phyloP scores from a whole-genome alignment of 2,329 filamentous ascomycete species.

The Gnomoniopsis sp. region DNA sequence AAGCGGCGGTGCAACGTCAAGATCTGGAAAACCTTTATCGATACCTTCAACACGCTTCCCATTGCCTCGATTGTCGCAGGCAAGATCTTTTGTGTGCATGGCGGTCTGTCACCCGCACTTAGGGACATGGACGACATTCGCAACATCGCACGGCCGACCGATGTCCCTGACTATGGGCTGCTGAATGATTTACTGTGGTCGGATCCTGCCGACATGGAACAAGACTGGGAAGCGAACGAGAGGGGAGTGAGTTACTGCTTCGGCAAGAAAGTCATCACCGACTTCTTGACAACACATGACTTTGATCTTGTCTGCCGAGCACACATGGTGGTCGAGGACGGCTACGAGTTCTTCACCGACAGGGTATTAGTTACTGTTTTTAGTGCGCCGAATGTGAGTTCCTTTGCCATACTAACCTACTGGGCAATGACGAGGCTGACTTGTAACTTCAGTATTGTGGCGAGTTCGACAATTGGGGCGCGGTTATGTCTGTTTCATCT shows the following conservation, averaged over 20 bases:
- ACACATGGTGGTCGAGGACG: slow-evolving; percentile 99
- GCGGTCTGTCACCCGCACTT: slow-evolving; percentile 85
- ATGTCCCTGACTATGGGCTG: slow-evolving; percentile 94
- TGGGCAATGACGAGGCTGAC: slow-evolving; percentile 21
- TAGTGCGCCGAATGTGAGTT: slow-evolving; percentile 91
- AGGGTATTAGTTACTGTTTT: slow-evolving; percentile 94
- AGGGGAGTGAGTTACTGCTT: slow-evolving; percentile 97
- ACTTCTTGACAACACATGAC: slow-evolving; percentile 91
- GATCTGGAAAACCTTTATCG: slow-evolving; percentile 96
- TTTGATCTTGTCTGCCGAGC: slow-evolving; percentile 96
- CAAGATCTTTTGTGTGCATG: slow-evolving; percentile 98
- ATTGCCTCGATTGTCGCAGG: slow-evolving; percentile 96
- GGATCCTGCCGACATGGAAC: slow-evolving; percentile 96
- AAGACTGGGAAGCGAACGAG: slow-evolving; percentile 97
- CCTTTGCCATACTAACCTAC: background rate
- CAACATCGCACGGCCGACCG: slow-evolving; percentile 90
- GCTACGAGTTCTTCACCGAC: slow-evolving; percentile 98
- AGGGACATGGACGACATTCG: slow-evolving; percentile 98
- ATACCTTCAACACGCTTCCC: slow-evolving; percentile 92
- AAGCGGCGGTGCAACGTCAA: slow-evolving; percentile 95
- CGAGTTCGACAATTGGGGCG: slow-evolving; percentile 98
- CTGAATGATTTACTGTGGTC: slow-evolving; percentile 96
- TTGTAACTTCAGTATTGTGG: slow-evolving; percentile 73
- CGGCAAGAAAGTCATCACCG: slow-evolving; percentile 95
- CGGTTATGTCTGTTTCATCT: slow-evolving; percentile 94